phyloP scores from a whole-genome alignment of 1,139 yeast species.

The Starmera stellimalicola region DNA sequence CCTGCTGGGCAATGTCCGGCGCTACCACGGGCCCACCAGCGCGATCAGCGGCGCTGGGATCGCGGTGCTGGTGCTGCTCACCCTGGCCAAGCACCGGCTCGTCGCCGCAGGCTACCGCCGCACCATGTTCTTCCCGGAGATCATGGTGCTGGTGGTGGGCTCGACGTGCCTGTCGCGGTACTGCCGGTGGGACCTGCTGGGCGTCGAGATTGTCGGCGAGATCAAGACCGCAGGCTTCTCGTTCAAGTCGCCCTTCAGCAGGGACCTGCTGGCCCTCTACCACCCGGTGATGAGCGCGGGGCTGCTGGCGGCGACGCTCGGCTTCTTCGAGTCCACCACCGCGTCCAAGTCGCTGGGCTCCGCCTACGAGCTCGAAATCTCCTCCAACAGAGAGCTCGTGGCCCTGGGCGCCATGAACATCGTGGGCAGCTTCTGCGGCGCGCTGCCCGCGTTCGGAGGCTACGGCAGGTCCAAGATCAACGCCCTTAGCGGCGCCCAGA shows the following conservation, averaged over 20 bases:
- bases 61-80: constrained; percentile 29
- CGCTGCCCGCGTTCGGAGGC: constrained; percentile 92
- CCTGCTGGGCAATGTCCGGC: constrained; percentile 32
- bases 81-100: constrained; percentile 33
- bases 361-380: constrained; percentile 53
- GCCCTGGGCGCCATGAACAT: constrained; percentile 76
- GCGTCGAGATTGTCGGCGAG: constrained; percentile 63
- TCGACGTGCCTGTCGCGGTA: constrained; percentile 50
- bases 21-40: constrained; percentile 42
- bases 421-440: constrained; percentile 43
- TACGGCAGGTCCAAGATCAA: constrained; percentile 90
- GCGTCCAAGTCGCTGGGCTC: constrained; percentile 79
- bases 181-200: constrained; percentile 46
- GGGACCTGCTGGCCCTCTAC: constrained; percentile 20
- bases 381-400: constrained; percentile 67
- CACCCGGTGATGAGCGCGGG: constrained; percentile 41
- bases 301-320: constrained; percentile 75
- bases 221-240: constrained; percentile 37
- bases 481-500: constrained; percentile 76
- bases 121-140: constrained; percentile 61
- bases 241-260: constrained; percentile 40
- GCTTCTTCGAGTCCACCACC: constrained; percentile 90
- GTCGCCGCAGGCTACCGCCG: constrained; percentile 23
- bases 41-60: constrained; percentile 44
- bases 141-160: constrained; percentile 58